These are phyloP conservation scores for Fusarium sulawesiense DNA, from an alignment of 2,329 filamentous ascomycete species.

Conservation along the genomic window DNA sequence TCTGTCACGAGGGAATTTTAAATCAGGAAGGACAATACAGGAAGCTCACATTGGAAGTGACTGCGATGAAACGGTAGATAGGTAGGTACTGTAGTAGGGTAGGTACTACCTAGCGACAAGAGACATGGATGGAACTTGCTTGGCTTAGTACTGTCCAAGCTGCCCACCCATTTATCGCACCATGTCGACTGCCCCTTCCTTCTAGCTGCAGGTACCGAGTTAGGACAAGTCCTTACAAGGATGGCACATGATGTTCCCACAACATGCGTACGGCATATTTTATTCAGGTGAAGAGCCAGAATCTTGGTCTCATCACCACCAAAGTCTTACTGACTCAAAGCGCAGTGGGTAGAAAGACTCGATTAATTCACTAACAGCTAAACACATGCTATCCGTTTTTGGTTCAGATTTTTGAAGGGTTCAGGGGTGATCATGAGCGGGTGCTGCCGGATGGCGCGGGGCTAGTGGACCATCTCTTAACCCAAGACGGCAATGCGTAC, in stretches of 20 bases:
- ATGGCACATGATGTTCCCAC: conserved; percentile 26
- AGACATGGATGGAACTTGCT: conserved; percentile 7
- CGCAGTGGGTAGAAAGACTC: not conserved
- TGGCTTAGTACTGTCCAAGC: conserved; percentile 10
- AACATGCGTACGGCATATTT: conserved; percentile 2
- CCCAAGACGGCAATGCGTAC: conserved; percentile 13
- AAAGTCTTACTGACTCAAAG: not conserved
- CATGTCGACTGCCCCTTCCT: conserved; percentile 25
- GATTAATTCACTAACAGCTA: conserved; percentile 5
- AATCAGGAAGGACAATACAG: not conserved
- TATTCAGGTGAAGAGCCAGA: not conserved
- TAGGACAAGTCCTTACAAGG: conserved; percentile 32
- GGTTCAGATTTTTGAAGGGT: conserved; percentile 34
- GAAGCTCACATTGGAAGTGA: not conserved
- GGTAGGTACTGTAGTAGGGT: not conserved
- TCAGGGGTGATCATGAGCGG: conserved; percentile 37
- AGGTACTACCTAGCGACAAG: not conserved
- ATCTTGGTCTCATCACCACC: not conserved
- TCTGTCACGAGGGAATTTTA: conserved; percentile 12
- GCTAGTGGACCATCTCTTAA: conserved; percentile 34
- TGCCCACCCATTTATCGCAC: conserved; percentile 30
- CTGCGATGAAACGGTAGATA: not conserved
- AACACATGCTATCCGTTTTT: conserved; percentile 4
- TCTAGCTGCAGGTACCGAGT: conserved; percentile 42
- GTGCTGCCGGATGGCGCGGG: conserved; percentile 44